Conservation (phyloP, 129 eudicot genomes). For the carrot (Daucus carota) region DH1_v3.0 NC_030382.2:46006001-46006500, state of each 20-base stretch:
- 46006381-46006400: no score
- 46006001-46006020: neutral
- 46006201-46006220: slow-evolving; percentile 45
- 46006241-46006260: slow-evolving; percentile 17
- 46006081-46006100: neutral
- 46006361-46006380: neutral
- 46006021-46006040: neutral
- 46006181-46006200: slow-evolving; percentile 50
- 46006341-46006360: slow-evolving; percentile 11
- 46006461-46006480: no score
- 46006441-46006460: no score
- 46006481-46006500: no score
- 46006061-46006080: neutral
- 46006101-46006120: neutral
- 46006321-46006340: slow-evolving; percentile 20
- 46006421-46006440: no score
- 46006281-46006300: slow-evolving; percentile 17
- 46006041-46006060: neutral
- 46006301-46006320: slow-evolving; percentile 15
- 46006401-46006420: no score
- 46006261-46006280: slow-evolving; percentile 9
- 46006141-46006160: slow-evolving; percentile 20
- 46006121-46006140: slow-evolving; percentile 1
- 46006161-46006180: slow-evolving; percentile 37
- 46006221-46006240: neutral